These are phyloP conservation scores for Alternaria alternata DNA, from an alignment of 2,329 filamentous ascomycete genomes.

Conservation along the genomic window DNA sequence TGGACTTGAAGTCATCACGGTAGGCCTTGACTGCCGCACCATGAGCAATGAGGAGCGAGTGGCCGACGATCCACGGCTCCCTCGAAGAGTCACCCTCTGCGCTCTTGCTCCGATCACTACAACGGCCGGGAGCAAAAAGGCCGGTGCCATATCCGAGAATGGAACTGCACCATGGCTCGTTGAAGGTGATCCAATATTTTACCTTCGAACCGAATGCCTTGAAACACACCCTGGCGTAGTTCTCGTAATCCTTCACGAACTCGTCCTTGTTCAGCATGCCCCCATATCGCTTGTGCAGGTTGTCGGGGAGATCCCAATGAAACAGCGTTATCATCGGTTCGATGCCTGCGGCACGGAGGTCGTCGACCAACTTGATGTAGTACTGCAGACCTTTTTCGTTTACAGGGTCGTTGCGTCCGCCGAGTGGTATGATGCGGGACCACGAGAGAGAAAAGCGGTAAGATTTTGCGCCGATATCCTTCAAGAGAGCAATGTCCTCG, in stretches of 20 bases:
- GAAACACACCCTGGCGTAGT: conserved; percentile 81
- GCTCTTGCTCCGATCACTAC: conserved; percentile 76
- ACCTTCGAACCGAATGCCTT: conserved; percentile 75
- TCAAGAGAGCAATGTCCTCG: conserved; percentile 80
- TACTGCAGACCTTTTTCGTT: conserved; percentile 80
- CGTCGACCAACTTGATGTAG: conserved; percentile 81
- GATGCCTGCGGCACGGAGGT: conserved; percentile 78
- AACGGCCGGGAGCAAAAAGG: conserved; percentile 81
- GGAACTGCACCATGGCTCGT: conserved; percentile 86
- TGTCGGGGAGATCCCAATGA: conserved; percentile 88
- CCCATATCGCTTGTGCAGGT: conserved; percentile 79
- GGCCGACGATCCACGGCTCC: conserved; percentile 84
- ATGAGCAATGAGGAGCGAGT: conserved; percentile 82
- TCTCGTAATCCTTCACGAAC: conserved; percentile 81
- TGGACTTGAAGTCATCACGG: conserved; percentile 79
- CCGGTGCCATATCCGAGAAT: conserved; percentile 82
- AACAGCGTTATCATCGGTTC: conserved; percentile 82
- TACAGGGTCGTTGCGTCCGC: conserved; percentile 80
- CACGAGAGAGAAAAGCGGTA: conserved; percentile 89
- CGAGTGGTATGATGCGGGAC: conserved; percentile 85
- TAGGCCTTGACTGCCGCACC: conserved; percentile 82
- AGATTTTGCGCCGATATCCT: conserved; percentile 73
- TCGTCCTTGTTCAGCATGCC: conserved; percentile 82
- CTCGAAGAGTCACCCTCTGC: conserved; percentile 74
- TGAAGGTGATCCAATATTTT: conserved; percentile 90